Evolutionary conservation across 2,329 filamentous ascomycete genomes (phyloP), one percentile per base, ranked within the genome.

Genomic region (Boeremia exigua): DNA sequence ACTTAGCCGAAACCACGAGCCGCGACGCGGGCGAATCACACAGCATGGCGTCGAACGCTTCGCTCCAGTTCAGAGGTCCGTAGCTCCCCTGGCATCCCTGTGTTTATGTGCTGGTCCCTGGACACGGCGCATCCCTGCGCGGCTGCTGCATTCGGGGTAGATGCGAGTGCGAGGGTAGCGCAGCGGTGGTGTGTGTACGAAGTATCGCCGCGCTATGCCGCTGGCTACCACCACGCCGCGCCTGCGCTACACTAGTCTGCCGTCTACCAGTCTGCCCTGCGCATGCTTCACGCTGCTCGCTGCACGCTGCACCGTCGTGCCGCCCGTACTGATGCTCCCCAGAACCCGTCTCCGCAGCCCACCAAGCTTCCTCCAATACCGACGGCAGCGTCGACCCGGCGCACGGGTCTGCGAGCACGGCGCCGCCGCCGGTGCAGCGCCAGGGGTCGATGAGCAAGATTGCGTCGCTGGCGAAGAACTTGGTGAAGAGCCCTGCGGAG

Each of bases 401-500:
- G 32, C 40, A 45, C 40, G 28, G 34, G 27, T 39, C 40, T 2
- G 30, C 28, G 2, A 23, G 3, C 4, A 19, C 45, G 17, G 27
- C 51, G 12, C 17, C 45, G 10, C 45, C 51, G 17, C n/a, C 32
- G 23, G 17, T 48, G 1, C 36, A 51, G 36, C 53, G 53, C 36
- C 30, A 56, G 25, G 29, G 53, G 27, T 51, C 47, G 2, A 17
- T 56, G 15, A 39, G 53, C 47, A 56, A 56, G 37, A 44, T 56
- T 10, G 53, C 53, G 3, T 12, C 34, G 3, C 17, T 56, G 4
- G 53, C 53, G 27, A 56, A 56, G 27, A 11, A 43, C 8, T 17
- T 56, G 6, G 47, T 56, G 7, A 51, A 51, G 48, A 56, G 53
- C n/a, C 53, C 53, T 4, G 36, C 15, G 12, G 53, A 56, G 46